Conservation (phyloP, 305 asterid genomes). For the Coffea humblotiana region DNA sequence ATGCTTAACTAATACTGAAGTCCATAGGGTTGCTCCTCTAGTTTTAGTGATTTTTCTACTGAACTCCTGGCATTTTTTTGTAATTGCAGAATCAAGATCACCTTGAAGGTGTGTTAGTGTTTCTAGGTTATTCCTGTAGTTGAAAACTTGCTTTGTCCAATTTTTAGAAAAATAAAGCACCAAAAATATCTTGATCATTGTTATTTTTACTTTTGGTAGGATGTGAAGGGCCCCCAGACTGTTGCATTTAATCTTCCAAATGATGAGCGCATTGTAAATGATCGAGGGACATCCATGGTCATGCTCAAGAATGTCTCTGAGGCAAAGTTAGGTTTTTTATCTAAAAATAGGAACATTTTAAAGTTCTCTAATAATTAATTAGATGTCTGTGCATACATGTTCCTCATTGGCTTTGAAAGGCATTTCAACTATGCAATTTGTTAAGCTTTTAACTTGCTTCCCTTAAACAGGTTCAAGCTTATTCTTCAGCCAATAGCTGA, state of each 20-base stretch:
- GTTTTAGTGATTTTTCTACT: neutral
- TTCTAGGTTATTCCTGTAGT: no score
- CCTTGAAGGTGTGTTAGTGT: no score
- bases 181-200: neutral
- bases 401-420: neutral
- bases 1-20: no score
- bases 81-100: no score
- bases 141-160: no score
- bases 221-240: slow-evolving; percentile 98
- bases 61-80: no score
- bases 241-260: slow-evolving; percentile 98
- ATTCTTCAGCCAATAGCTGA: slow-evolving; percentile 89
- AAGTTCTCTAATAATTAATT: neutral
- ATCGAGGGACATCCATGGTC: slow-evolving; percentile 96
- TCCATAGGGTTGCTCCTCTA: neutral
- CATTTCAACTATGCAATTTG: slow-evolving; percentile 6
- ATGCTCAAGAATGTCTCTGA: slow-evolving; percentile 97
- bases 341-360: neutral
- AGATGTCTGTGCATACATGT: neutral
- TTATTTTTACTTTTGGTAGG: slow-evolving; percentile 43
- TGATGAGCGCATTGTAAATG: slow-evolving; percentile 87
- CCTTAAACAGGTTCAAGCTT: slow-evolving; percentile 70
- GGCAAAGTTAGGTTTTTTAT: slow-evolving; percentile 58
- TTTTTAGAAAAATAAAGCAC: no score
- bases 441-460: slow-evolving; percentile 3